Conservation (phyloP, 441 rosid species). For the Syzygium syzygioides region DNA sequence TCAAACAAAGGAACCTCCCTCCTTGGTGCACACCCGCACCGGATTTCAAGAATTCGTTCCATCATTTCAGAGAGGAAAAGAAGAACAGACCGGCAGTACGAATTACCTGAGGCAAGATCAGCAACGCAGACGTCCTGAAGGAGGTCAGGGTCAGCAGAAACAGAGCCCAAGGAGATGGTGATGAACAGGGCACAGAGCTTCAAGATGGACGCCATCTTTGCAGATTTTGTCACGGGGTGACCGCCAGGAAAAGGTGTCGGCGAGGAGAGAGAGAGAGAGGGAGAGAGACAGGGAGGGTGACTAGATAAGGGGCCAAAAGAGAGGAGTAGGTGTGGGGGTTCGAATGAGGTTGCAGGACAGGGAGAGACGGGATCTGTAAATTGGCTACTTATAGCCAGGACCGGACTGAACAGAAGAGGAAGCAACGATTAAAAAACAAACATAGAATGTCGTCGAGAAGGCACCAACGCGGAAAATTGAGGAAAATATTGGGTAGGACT, state of each 20-base stretch:
- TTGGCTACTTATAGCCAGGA: not conserved
- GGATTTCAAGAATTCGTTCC: not conserved
- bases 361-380: not conserved
- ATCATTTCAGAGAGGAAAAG: not conserved
- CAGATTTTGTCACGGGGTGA: not conserved
- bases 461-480: not conserved
- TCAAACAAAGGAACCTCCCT: not conserved
- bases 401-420: not conserved
- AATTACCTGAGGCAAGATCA: conserved; percentile 8
- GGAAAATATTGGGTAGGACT: no score
- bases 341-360: not conserved
- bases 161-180: not conserved
- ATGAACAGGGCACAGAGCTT: not conserved
- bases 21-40: not conserved
- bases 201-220: not conserved
- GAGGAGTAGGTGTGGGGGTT: not conserved
- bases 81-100: not conserved
- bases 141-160: conserved; percentile 7
- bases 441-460: not conserved
- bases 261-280: not conserved
- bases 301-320: not conserved
- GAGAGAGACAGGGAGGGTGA: not conserved
- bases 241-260: not conserved
- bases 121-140: conserved; percentile 13
- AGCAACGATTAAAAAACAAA: not conserved